Conservation (phyloP, 352 stramenopile species). For the Globisporangium canariense region DNA sequence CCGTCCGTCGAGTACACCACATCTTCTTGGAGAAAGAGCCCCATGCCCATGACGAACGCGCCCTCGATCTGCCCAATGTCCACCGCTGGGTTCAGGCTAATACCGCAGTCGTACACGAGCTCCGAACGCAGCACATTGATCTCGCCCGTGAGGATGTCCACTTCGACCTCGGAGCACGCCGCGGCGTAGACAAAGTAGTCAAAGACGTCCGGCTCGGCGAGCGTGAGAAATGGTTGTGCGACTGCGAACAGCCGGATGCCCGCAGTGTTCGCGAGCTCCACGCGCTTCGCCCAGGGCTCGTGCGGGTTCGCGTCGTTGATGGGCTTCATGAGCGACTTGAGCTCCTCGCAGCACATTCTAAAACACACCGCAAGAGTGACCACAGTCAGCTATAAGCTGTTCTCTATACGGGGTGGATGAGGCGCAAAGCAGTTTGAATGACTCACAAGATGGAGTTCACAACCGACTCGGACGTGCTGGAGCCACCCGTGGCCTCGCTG, state of each 20-base stretch:
- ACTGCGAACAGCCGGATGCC: constrained; percentile 95
- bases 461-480: constrained; percentile 56
- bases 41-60: constrained; percentile 95
- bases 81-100: constrained; percentile 95
- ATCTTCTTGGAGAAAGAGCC: constrained; percentile 93
- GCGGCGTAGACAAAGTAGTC: constrained; percentile 96
- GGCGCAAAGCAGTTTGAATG: too few relatives aligned
- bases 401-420: too few relatives aligned
- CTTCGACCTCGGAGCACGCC: constrained; percentile 91
- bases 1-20: constrained; percentile 89
- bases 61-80: constrained; percentile 98
- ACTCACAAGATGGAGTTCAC: constrained; percentile 32
- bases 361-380: too few relatives aligned
- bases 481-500: constrained; percentile 39
- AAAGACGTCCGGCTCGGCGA: constrained; percentile 89
- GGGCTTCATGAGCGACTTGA: constrained; percentile 37
- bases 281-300: constrained; percentile 56
- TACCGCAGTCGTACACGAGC: constrained; percentile 91
- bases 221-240: constrained; percentile 79
- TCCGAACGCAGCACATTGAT: constrained; percentile 79
- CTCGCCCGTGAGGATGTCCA: constrained; percentile 95
- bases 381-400: too few relatives aligned
- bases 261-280: constrained; percentile 80
- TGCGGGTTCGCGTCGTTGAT: constrained; percentile 18
- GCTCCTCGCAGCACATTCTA: constrained; percentile 37